These are phyloP conservation scores for Fusarium bactridioides DNA, from an alignment of 2,329 filamentous ascomycete species.

Conservation along the genomic window DNA sequence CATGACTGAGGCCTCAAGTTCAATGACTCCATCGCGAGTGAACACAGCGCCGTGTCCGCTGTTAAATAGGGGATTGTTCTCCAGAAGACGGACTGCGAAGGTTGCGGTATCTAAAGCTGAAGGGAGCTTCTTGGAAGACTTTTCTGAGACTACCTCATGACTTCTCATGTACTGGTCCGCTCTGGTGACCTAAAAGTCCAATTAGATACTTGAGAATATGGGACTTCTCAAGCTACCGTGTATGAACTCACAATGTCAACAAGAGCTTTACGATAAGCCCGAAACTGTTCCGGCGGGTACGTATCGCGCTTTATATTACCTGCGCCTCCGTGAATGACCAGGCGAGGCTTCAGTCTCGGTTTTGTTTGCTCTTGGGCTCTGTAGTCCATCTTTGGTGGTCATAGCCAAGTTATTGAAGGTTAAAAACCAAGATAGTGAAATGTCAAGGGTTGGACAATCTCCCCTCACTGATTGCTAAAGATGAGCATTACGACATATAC, in stretches of 20 bases:
- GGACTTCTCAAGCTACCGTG: background rate
- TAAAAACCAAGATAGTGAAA: background rate
- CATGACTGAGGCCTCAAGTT: constrained; percentile 90
- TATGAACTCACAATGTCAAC: constrained; percentile 62
- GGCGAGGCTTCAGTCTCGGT: constrained; percentile 56
- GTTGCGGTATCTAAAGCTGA: constrained; percentile 77
- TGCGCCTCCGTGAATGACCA: constrained; percentile 78
- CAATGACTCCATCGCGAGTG: constrained; percentile 81
- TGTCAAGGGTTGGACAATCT: background rate
- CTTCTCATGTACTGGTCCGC: constrained; percentile 57
- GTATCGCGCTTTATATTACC: constrained; percentile 71
- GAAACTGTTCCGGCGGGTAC: constrained; percentile 65
- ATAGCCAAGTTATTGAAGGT: background rate
- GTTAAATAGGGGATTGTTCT: constrained; percentile 86
- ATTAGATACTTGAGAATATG: background rate
- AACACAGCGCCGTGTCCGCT: constrained; percentile 86
- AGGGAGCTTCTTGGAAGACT: constrained; percentile 42
- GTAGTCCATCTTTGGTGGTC: constrained; percentile 51
- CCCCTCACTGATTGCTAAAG: constrained; percentile 3
- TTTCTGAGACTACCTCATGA: constrained; percentile 7
- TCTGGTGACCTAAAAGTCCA: constrained; percentile 47
- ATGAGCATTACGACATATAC: background rate
- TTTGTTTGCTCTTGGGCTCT: constrained; percentile 31
- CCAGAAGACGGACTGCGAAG: constrained; percentile 77
- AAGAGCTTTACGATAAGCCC: constrained; percentile 66